Evolutionary conservation across 1,284 basidiomycete species (phyloP), one percentile per base, ranked within the genome.

Genomic region (Fomitopsis palustris): DNA sequence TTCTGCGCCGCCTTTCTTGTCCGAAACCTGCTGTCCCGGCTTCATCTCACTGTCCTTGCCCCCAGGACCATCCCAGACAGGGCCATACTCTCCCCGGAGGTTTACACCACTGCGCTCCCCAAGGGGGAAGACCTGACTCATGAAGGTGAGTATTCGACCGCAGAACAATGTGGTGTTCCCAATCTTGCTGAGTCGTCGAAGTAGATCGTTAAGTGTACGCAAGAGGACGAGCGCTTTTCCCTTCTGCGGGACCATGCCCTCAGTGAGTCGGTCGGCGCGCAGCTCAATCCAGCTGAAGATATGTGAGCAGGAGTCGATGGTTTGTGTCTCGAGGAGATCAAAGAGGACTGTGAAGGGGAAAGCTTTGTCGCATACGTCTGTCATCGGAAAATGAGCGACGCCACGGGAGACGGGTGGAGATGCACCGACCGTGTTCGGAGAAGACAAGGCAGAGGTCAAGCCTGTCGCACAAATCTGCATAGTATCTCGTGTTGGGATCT

Each of bases 41-140:
- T 72, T 70, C 21, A 61, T 66, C 63, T 72, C 70, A 54, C 68
- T 70, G 21, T 62, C 65, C 49, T 69, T 65, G 53, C 77, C 74
- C 39, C 77, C 79, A 6, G 87, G 85, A 5, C 84, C 82, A 60
- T 90, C 87, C 90, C 90, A 93, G n/a, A 78, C 77, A 58, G 93
- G 81, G 12, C 93, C 84, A 73, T 89, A 88, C 75, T 93, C 92
- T 58, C 95, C 95, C 42, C 92, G 78, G 62, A 96, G 73, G 72
- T 96, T 96, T 49, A 96, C 93, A 38, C 94, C 93, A 70, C 92
- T 95, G 52, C 93, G 79, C 72, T 96, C 94, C 2, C 91, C 90
- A 9, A 96, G 74, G 4, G 93, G 92, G 68, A 95, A 96, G 1
- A 94, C 92, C 1, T 83, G 83, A 61, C 90, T 92, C 52, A 96